Percentiles rank a stretch among this genome's conserved stretches.
These are phyloP conservation scores for Diversispora epigaea DNA, from an alignment of 192 early-diverging fungal species.

Conservation along the genomic window DNA sequence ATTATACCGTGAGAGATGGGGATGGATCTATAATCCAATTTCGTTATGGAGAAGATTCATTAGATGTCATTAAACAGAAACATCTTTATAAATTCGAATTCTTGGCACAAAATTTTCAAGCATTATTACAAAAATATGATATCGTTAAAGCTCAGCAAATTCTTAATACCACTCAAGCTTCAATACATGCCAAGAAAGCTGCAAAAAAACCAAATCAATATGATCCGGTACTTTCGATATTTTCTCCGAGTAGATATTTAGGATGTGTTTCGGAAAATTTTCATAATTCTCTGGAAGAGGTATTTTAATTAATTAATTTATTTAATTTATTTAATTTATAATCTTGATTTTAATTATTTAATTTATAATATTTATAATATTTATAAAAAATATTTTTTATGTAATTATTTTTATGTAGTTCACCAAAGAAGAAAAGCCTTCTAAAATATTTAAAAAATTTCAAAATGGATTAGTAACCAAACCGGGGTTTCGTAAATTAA, in stretches of 20 bases:
- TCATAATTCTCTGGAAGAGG: conserved; percentile 60
- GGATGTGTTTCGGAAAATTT: conserved; percentile 91
- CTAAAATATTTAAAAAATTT: conserved; percentile 57
- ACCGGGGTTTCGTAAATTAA: conserved; percentile 83
- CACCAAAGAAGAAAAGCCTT: conserved; percentile 71
- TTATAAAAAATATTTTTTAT: neutral
- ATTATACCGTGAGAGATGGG: conserved; percentile 93
- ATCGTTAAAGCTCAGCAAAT: conserved; percentile 62
- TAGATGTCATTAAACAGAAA: conserved; percentile 95
- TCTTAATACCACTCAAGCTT: conserved; percentile 73
- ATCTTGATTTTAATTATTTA: too few species aligned
- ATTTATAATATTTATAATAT: conserved; percentile 30
- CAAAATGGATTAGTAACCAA: conserved; percentile 48
- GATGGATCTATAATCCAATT: conserved; percentile 97
- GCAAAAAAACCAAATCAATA: conserved; percentile 69
- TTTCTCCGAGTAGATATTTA: conserved; percentile 78
- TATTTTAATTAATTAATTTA: too few species aligned
- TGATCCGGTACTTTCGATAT: conserved; percentile 79
- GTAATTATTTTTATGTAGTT: conserved; percentile 41
- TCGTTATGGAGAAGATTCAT: conserved; percentile 96
- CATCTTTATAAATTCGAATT: conserved; percentile 90
- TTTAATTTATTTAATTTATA: conserved; percentile 10
- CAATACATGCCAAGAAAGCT: conserved; percentile 73
- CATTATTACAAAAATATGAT: conserved; percentile 78
- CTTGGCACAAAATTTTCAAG: conserved; percentile 85